Percentiles rank a stretch among this genome's conserved stretches.
These are phyloP conservation scores for Komagataella pseudopastoris DNA, from an alignment of 805 yeast species.

Conservation along the genomic window DNA sequence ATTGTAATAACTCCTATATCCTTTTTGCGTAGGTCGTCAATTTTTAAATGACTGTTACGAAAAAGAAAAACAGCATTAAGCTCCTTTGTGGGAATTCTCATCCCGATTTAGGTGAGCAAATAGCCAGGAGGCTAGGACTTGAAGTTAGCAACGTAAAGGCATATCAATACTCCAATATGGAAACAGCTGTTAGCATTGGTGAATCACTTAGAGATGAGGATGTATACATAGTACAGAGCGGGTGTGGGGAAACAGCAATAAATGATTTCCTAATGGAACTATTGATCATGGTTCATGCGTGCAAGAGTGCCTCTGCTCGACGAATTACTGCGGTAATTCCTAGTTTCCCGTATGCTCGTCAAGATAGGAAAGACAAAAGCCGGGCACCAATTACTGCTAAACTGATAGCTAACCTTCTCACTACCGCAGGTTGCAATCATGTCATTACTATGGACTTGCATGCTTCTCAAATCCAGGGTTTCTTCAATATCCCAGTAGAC, in stretches of 20 bases:
- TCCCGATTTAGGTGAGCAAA: constrained; percentile 64
- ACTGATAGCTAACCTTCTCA: constrained; percentile 78
- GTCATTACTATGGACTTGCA: constrained; percentile 95
- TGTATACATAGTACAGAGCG: constrained; percentile 75
- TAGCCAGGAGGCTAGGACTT: constrained; percentile 53
- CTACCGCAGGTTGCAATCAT: constrained; percentile 91
- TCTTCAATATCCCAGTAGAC: constrained; percentile 90
- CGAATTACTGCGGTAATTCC: constrained; percentile 92
- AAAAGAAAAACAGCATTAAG: constrained; percentile 30
- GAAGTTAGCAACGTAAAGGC: constrained; percentile 66
- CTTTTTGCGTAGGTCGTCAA: too few relatives aligned
- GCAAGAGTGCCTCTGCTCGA: constrained; percentile 92
- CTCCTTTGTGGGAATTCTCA: constrained; percentile 62
- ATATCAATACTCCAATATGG: constrained; percentile 75
- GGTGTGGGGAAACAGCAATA: constrained; percentile 59
- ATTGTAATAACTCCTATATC: too few relatives aligned
- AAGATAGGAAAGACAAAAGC: constrained; percentile 90
- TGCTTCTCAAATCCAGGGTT: constrained; percentile 97
- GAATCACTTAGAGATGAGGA: constrained; percentile 89
- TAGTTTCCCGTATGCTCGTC: constrained; percentile 93
- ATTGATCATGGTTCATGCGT: constrained; percentile 82
- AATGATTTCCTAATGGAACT: constrained; percentile 84
- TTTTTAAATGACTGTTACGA: constrained; percentile 16
- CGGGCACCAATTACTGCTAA: constrained; percentile 96
- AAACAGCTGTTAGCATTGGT: constrained; percentile 78